Evolutionary conservation across 2,329 filamentous ascomycete genomes (phyloP).

Genomic region (Diaporthe citrichinensis): DNA sequence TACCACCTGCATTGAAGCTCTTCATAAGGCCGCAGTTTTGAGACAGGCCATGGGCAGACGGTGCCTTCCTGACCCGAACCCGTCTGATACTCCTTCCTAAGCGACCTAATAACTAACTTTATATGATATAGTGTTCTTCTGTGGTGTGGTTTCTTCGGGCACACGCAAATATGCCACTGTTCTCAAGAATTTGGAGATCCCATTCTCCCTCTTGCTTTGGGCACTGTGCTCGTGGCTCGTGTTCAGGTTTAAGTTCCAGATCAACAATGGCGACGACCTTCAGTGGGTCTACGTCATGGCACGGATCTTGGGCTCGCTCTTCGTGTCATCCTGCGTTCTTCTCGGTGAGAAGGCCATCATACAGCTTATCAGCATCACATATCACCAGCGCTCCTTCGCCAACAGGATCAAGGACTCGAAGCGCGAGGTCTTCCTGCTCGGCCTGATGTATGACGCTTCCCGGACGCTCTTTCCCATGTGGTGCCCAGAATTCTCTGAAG

Average conservation of each 20-base stretch:
- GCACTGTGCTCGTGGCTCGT: constrained; percentile 73
- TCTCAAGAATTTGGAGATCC: constrained; percentile 74
- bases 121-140: constrained; percentile 66
- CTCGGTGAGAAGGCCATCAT: constrained; percentile 84
- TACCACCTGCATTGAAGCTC: neutral
- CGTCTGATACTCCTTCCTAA: neutral
- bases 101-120: neutral
- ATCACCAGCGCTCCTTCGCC: constrained; percentile 87
- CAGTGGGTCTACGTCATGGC: constrained; percentile 72
- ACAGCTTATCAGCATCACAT: constrained; percentile 87
- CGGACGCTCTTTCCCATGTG: constrained; percentile 91
- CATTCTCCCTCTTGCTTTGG: constrained; percentile 79
- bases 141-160: constrained; percentile 77
- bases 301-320: constrained; percentile 75
- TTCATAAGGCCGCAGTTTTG: neutral
- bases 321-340: constrained; percentile 79
- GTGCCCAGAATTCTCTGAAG: constrained; percentile 89
- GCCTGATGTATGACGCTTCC: constrained; percentile 91
- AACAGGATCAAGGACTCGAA: constrained; percentile 91
- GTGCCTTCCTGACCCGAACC: neutral
- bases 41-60: too few species aligned
- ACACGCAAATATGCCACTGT: constrained; percentile 80
- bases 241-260: constrained; percentile 68
- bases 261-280: constrained; percentile 51
- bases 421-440: constrained; percentile 84